Evolutionary conservation across 202 grass and related monocot species (phyloP), one percentile per base, ranked within the genome.

Genomic region (Hordeum pubiflorum): DNA sequence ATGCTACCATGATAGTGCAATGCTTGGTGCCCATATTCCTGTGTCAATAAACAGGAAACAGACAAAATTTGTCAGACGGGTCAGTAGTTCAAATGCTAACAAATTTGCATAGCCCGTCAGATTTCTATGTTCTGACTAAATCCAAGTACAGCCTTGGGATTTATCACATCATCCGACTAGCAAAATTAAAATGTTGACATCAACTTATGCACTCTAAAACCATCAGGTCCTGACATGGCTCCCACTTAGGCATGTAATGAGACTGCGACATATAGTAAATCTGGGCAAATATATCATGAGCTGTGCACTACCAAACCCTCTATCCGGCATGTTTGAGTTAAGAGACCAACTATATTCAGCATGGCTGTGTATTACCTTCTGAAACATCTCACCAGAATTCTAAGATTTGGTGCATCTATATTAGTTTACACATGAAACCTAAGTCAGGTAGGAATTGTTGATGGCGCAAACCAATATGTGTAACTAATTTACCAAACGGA

Each of bases 1-100:
- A 98, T 88, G 81, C 20, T 98, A 57, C 92, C 92, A 91, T 98
- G 96, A 63, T 98, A 98, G 58, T 89, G 88, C 67, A 80, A 6
- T 21, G 43, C 92, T 61, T 61, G 91, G 43, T 98, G 96, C 10
- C 96, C 92, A 92, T 67, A 88, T 29, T 93, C 90, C 92, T 95
- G 69, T 32, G 38, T 74, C 74, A 72, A 43, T 17, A 68, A 63
- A 20, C 36, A 37, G 44, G 31, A 54, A 79, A 74, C 29, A 20
- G 15, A 63, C n/a, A 83, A 13, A 78, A 73, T 26, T 38, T 73
- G 55, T 76, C 2, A 20, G 41, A 70, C 66, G 81, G 40, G 75
- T 81, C n/a, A 60, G 33, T n/a, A 71, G 65, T 23, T 71, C 41
- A 72, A 72, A 50, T 32, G 69, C 41, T 72, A 72, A 15, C 15